phyloP scores from a whole-genome alignment of 2,329 filamentous ascomycete species.

The Cladophialophora exuberans region DNA sequence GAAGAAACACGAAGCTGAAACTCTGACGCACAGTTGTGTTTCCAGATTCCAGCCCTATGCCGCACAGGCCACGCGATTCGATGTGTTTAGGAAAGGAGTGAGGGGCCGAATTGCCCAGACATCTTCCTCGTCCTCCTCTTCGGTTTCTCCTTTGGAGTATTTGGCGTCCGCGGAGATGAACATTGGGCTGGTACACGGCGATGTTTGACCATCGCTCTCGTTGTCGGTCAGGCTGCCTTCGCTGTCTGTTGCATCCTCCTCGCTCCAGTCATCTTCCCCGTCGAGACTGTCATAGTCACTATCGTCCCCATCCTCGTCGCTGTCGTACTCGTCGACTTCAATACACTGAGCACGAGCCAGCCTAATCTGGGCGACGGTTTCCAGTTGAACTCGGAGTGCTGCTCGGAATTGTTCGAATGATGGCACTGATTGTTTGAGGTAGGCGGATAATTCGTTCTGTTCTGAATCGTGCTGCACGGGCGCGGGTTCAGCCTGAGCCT shows the following conservation, averaged over 20 bases:
- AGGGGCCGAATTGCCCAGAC: constrained; percentile 29
- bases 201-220: constrained; percentile 22
- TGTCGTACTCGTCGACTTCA: constrained; percentile 11
- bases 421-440: constrained; percentile 21
- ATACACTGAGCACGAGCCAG: neutral
- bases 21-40: neutral
- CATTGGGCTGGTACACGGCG: constrained; percentile 21
- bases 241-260: constrained; percentile 22
- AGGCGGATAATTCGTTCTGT: constrained; percentile 13
- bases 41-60: constrained; percentile 10
- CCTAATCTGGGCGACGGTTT: constrained; percentile 17
- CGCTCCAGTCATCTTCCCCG: constrained; percentile 20
- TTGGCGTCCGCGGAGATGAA: constrained; percentile 14
- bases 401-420: constrained; percentile 29
- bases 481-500: neutral
- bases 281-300: constrained; percentile 21
- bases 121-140: constrained; percentile 14
- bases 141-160: neutral
- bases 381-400: constrained; percentile 25
- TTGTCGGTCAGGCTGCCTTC: constrained; percentile 28
- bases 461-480: neutral
- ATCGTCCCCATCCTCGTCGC: constrained; percentile 12
- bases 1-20: constrained; percentile 24
- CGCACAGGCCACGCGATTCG: neutral
- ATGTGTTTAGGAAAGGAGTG: constrained; percentile 4